Evolutionary conservation across 139 green algal genomes (phyloP), one percentile per base, ranked within the genome.

Genomic region (Bryopsis sp.): DNA sequence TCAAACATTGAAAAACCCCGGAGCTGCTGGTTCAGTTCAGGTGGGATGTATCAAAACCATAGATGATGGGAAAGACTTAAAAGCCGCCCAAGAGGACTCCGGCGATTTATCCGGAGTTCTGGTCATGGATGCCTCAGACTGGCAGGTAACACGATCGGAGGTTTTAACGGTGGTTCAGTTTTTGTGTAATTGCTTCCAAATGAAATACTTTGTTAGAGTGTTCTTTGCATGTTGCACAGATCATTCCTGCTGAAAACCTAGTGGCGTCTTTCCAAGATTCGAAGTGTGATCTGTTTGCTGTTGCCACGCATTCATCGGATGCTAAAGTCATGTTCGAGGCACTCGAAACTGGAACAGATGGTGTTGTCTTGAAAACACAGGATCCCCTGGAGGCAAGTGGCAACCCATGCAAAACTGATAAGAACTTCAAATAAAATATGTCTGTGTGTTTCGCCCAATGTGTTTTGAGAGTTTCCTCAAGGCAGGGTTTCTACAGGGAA

Each of bases 181-280:
- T 54, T 19, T 26, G 43, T 54, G 43, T 26, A 11, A 54, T 54
- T 54, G 43, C 19, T 54, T 54, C 43, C 15, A 19, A 11, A 54
- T 54, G 43, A 54, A 11, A 26, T 54, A 19, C 43, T 19, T 54
- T 11, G 43, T 19, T 54, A 54, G 11, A 19, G 19, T 19, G 15
- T 26, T 54, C 43, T 19, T 54, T 11, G 11, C 19, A 26, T 11
- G 43, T 54, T 11, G 43, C 43, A 54, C 76, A 87, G 78, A 80
- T 95, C 28, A 97, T 97, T n/a, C 91, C 91, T 0, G 89, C 87
- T 1, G 91, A 97, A 71, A 97, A 97, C 73, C 68, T 97, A 32
- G 88, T 29, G 2, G 34, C 35, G 70, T 70, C 33, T 43, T 78
- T 76, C n/a, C 74, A 79, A 39, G 36, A 37, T 0, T 7, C 26